Evolutionary conservation across 257 asterid species (phyloP).

Genomic region (Anisodus acutangulus): DNA sequence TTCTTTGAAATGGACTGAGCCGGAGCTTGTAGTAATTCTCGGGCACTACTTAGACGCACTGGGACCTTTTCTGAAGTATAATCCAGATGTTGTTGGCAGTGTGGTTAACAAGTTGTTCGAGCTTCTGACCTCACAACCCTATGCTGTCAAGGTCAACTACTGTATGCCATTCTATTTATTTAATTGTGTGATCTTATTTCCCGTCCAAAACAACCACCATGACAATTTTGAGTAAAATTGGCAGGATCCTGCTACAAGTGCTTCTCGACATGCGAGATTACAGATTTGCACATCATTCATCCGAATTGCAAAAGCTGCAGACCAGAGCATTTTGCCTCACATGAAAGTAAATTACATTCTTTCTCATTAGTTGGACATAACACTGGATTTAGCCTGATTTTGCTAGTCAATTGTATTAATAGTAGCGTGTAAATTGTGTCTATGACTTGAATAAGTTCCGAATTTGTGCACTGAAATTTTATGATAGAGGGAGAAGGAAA

Average conservation of each 20-base stretch:
- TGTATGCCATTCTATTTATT: constrained; percentile 29
- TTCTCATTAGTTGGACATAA: constrained; percentile 27
- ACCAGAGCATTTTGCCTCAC: constrained; percentile 86
- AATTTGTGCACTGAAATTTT: background rate
- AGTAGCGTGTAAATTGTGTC: constrained; percentile 1
- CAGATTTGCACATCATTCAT: constrained; percentile 97
- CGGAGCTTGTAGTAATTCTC: constrained; percentile 78
- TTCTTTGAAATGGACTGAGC: constrained; percentile 91
- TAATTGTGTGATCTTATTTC: constrained; percentile 36
- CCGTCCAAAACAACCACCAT: constrained; percentile 6
- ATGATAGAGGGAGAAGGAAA: background rate
- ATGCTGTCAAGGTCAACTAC: constrained; percentile 76
- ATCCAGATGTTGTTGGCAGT: constrained; percentile 80
- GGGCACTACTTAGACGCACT: constrained; percentile 87
- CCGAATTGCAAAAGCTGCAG: constrained; percentile 88
- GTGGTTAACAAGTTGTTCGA: constrained; percentile 90
- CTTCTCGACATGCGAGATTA: constrained; percentile 90
- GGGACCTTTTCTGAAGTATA: constrained; percentile 89
- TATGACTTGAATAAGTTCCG: background rate
- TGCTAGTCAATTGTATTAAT: constrained; percentile 22
- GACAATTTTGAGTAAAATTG: constrained; percentile 27
- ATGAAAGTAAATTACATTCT: constrained; percentile 67
- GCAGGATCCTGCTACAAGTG: constrained; percentile 89
- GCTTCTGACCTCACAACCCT: constrained; percentile 78
- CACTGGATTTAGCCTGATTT: constrained; percentile 25